Conservation (phyloP, 2,329 filamentous ascomycete species). For the Cytospora paraplurivora region DNA sequence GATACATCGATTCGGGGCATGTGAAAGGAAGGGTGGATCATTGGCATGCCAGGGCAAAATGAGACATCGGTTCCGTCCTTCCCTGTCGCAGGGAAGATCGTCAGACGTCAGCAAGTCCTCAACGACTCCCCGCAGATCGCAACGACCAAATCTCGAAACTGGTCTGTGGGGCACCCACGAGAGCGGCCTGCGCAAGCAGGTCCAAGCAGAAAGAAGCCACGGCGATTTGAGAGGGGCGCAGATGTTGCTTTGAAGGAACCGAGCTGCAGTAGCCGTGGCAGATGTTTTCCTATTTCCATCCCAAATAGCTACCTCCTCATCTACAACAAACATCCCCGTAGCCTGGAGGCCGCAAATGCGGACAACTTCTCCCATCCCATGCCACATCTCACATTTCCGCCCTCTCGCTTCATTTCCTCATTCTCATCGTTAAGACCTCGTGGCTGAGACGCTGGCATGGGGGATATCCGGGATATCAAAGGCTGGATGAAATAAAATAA, state of each 20-base stretch:
- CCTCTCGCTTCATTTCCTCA: constrained; percentile 16
- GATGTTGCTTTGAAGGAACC: neutral
- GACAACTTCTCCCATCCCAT: neutral
- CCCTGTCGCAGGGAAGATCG: no score
- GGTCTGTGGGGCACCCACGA: no score
- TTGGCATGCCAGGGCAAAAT: no score
- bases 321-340: constrained; percentile 14
- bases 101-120: no score
- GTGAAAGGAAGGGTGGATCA: no score
- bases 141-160: no score
- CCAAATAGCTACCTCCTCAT: constrained; percentile 16
- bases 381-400: neutral
- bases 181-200: neutral
- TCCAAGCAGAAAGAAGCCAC: neutral
- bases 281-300: neutral
- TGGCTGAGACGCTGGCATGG: constrained; percentile 15
- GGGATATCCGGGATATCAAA: constrained; percentile 24
- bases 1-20: no score
- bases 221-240: neutral
- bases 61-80: no score
- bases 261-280: neutral
- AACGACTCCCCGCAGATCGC: no score
- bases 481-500: constrained; percentile 5
- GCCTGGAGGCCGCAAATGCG: neutral
- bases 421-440: constrained; percentile 14